These are phyloP conservation scores for Fraxinus angustifolia DNA, from an alignment of 305 asterid genomes.

Conservation along the genomic window DNA sequence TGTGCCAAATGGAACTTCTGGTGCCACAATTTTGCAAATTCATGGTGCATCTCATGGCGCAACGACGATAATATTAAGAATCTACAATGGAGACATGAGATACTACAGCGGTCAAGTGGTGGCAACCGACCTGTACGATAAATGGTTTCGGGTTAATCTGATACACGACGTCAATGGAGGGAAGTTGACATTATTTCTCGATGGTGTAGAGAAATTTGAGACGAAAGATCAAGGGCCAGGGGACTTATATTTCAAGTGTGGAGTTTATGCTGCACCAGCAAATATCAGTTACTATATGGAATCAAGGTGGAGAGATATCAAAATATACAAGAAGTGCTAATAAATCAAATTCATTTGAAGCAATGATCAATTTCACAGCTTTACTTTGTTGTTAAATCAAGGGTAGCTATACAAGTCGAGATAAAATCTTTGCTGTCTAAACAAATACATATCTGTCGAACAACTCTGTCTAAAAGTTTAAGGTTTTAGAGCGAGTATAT, in stretches of 20 bases:
- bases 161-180: constrained; percentile 35
- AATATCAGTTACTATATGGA: constrained; percentile 33
- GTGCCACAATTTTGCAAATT: constrained; percentile 38
- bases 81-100: constrained; percentile 32
- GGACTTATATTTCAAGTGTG: constrained; percentile 36
- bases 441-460: background rate
- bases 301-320: constrained; percentile 37
- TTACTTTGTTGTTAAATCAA: background rate
- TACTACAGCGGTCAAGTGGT: constrained; percentile 28
- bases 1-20: constrained; percentile 40
- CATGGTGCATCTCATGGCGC: constrained; percentile 29
- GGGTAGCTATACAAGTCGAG: background rate
- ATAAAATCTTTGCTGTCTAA: background rate
- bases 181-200: constrained; percentile 27
- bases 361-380: background rate
- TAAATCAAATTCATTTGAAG: background rate
- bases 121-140: constrained; percentile 23
- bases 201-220: constrained; percentile 26
- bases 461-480: background rate
- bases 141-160: constrained; percentile 35
- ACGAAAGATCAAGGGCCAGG: constrained; percentile 36
- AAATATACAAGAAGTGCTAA: constrained; percentile 21
- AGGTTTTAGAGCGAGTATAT: background rate
- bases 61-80: constrained; percentile 27
- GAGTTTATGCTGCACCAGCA: constrained; percentile 37